Base-by-base conservation (phyloP, 441 rosid genomes). In the Mallotus japonicus region DNA sequence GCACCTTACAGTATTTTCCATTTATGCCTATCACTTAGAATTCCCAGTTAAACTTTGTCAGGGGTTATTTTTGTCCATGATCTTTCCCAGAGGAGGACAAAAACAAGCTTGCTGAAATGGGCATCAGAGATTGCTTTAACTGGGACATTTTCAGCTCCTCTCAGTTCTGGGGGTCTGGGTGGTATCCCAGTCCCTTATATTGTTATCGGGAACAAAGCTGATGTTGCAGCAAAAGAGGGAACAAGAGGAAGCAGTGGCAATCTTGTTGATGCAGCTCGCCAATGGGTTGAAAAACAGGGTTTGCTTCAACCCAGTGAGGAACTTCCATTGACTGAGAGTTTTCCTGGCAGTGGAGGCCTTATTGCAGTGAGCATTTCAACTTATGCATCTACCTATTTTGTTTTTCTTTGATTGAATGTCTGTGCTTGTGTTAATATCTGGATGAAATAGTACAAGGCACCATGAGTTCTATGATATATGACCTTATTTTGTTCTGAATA, bases 231-330 rank as follows among this genome's bases (percentile, higher is more conserved):
- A 32, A 95, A 85, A 85, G 99, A 92, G 83, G 96, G 95, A 54
- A 87, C 90, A 22, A 89, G 85, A 81, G 97, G 96, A 86, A 95
- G 99, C 84, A 92, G 97, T 71, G 97, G 98, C 71, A 95, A 92
- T 85, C 98, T 95, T 63, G 97, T 95, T 70, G 99, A 95, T 76
- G 98, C 78, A 56, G 99, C 99, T 83, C 97, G 97, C 22, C 97
- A 89, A 70, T 95, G 99, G 99, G 97, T 95, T 44, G 99, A 93
- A 89, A 95, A 92, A 83, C 99, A 95, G 84, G 99, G 99, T 64
- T 84, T 95, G 82, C 96, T 95, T 82, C 82, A 97, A 42, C 76
- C 93, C 50, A 93, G 91, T 65, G 98, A 92, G 73, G 98, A 93
- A 68, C 97, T 95, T 85, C 99, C 99, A 19, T 86, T 93, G 74